phyloP scores from a whole-genome alignment of 1,284 basidiomycete species.

The Gastroboletus turbinatus region DNA sequence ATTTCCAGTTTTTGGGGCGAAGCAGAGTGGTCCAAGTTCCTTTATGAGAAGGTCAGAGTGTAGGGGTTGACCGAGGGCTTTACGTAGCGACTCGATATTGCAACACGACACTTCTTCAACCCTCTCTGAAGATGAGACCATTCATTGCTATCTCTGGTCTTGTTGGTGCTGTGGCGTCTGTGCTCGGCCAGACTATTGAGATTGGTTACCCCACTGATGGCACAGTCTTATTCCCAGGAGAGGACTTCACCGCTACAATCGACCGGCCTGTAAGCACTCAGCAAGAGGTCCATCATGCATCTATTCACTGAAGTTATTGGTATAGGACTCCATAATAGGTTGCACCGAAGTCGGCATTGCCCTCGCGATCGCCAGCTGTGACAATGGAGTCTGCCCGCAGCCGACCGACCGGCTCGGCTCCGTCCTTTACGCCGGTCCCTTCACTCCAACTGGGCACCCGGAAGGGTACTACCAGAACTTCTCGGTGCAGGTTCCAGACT shows the following conservation, averaged over 20 bases:
- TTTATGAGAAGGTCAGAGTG: constrained; percentile 60
- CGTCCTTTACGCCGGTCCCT: constrained; percentile 33
- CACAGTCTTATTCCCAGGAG: constrained; percentile 11
- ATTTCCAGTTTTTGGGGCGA: constrained; percentile 84
- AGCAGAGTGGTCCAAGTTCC: constrained; percentile 84
- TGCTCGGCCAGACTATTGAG: constrained; percentile 31
- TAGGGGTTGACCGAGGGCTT: constrained; percentile 27
- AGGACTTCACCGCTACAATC: constrained; percentile 19
- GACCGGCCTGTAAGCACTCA: constrained; percentile 21
- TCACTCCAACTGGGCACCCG: constrained; percentile 14
- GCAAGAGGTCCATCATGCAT: not conserved
- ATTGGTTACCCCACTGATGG: constrained; percentile 25
- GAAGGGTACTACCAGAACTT: constrained; percentile 36
- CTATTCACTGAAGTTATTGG: not conserved
- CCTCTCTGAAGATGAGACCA: constrained; percentile 18
- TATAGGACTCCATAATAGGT: constrained; percentile 20
- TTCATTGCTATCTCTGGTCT: constrained; percentile 9
- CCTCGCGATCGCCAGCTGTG: constrained; percentile 25
- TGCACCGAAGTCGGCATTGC: constrained; percentile 34
- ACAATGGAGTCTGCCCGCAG: constrained; percentile 21
- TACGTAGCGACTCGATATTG: not conserved
- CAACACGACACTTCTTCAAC: not conserved
- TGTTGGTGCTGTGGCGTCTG: constrained; percentile 2
- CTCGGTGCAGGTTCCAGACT: constrained; percentile 16
- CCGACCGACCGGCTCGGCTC: constrained; percentile 22